Conservation (phyloP, 371 early-diverging fungal species). For the Saksenaea oblongispora region DNA sequence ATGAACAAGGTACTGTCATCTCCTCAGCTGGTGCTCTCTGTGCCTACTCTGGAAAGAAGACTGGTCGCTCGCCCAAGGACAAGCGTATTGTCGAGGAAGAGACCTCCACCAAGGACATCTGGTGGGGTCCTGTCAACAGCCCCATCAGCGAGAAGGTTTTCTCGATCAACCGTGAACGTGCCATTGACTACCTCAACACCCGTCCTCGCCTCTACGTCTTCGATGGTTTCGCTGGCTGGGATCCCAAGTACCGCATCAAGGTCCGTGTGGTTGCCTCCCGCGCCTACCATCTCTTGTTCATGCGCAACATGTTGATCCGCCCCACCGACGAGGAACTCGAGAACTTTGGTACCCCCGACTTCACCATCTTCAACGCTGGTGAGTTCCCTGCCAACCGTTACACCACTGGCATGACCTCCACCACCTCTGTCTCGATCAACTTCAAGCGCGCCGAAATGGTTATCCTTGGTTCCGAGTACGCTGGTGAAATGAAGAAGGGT, state of each 20-base stretch:
- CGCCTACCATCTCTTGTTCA: conserved; percentile 96
- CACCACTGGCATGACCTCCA: conserved; percentile 96
- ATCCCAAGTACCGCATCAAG: conserved; percentile 96
- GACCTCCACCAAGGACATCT: conserved; percentile 79
- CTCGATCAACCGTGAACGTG: conserved; percentile 94
- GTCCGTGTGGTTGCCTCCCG: conserved; percentile 94
- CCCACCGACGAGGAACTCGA: conserved; percentile 92
- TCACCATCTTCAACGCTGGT: conserved; percentile 97
- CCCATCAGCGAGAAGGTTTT: conserved; percentile 87
- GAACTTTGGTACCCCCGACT: conserved; percentile 93
- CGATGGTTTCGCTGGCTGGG: conserved; percentile 96
- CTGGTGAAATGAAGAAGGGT: conserved; percentile 99
- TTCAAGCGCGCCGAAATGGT: conserved; percentile 85
- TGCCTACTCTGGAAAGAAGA: conserved; percentile 91
- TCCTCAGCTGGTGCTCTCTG: conserved; percentile 93
- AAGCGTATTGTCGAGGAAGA: conserved; percentile 96
- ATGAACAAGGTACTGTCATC: conserved; percentile 89
- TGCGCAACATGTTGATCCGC: conserved; percentile 98
- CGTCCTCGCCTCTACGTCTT: conserved; percentile 92
- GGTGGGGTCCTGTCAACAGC: conserved; percentile 98
- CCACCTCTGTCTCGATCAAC: conserved; percentile 90
- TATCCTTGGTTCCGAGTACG: conserved; percentile 96
- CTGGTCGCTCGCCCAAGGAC: conserved; percentile 89
- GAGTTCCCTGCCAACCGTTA: conserved; percentile 96
- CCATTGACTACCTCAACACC: conserved; percentile 96